Evolutionary conservation across 768 basidiomycete species (phyloP), one percentile per base, ranked within the genome.

Genomic region (Suillus decipiens): DNA sequence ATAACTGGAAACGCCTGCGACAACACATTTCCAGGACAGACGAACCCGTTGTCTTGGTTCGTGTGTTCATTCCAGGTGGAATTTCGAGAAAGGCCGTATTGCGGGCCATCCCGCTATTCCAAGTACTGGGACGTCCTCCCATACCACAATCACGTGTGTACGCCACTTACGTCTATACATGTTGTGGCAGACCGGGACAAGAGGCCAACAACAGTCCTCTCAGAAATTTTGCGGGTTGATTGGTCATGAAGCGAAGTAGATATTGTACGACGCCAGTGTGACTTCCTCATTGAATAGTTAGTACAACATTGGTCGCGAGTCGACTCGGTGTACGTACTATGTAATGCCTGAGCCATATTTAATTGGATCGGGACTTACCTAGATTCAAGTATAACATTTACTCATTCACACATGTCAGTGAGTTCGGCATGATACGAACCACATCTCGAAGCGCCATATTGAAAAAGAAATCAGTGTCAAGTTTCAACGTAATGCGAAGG

Each of bases 31-130:
- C 39, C 53, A 66, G 64, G 19, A 65, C 64, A 12, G 60, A 64
- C 33, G 61, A 39, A 37, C 64, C 64, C 19, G 59, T 64, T 47
- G 63, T 75, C 1, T 47, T 75, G 17, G 73, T 73, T 6, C 67
- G 73, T 53, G 74, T 64, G 8, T 72, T 72, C 54, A 65, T 75
- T 33, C 63, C 74, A 0, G 74, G 70, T 2, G 74, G 74, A 2
- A 51, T 54, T 43, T 59, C 72, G 28, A 72, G 73, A 59, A 73
- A 73, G 63, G 62, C 73, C 12, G 51, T 74, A 6, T 69, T 75
- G 39, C 69, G 70, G 28, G 64, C 65, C 12, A 68, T 75, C 36
- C 74, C 71, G 1, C 48, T 75, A 61, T 65, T 63, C 36, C 39
- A 22, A 4, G 60, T 74, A 10, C 31, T 66, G 37, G 61, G 61